Percentiles rank a stretch among this genome's conserved stretches.
phyloP scores from a whole-genome alignment of 2,329 filamentous ascomycete species.

The Gyromitra esculenta region DNA sequence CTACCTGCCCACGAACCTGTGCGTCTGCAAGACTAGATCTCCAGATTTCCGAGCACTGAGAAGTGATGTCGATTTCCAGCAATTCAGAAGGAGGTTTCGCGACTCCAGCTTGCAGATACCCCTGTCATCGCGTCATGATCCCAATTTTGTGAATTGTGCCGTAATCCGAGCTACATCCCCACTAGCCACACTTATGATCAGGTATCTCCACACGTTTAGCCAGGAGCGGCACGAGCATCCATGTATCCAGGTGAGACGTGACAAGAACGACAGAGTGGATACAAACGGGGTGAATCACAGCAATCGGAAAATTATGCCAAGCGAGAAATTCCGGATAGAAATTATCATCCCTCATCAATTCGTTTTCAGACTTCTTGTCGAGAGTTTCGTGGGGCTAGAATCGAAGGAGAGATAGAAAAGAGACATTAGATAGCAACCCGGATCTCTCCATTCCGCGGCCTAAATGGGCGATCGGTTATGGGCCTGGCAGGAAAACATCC shows the following conservation, averaged over 20 bases:
- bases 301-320: conserved; percentile 1
- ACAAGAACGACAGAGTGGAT: conserved; percentile 4
- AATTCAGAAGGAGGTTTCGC: neutral
- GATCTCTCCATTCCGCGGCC: conserved; percentile 19
- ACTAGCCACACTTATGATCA: conserved; percentile 30
- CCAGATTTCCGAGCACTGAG: conserved; percentile 10
- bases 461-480: conserved; percentile 21
- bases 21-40: conserved; percentile 14
- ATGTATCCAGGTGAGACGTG: conserved; percentile 28
- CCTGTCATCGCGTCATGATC: conserved; percentile 7
- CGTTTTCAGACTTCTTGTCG: neutral
- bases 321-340: conserved; percentile 3
- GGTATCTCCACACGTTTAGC: conserved; percentile 20
- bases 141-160: conserved; percentile 15
- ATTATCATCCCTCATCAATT: conserved; percentile 8
- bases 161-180: conserved; percentile 8
- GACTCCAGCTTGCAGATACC: neutral
- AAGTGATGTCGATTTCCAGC: neutral
- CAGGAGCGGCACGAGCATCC: conserved; percentile 24
- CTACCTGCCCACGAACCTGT: neutral
- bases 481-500: conserved; percentile 13
- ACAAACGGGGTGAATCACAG: conserved; percentile 12
- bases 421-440: conserved; percentile 11
- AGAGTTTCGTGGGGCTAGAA: conserved; percentile 1
- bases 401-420: conserved; percentile 15